Conservation (phyloP, 73 alveolate species). For the Stentor coeruleus region DNA sequence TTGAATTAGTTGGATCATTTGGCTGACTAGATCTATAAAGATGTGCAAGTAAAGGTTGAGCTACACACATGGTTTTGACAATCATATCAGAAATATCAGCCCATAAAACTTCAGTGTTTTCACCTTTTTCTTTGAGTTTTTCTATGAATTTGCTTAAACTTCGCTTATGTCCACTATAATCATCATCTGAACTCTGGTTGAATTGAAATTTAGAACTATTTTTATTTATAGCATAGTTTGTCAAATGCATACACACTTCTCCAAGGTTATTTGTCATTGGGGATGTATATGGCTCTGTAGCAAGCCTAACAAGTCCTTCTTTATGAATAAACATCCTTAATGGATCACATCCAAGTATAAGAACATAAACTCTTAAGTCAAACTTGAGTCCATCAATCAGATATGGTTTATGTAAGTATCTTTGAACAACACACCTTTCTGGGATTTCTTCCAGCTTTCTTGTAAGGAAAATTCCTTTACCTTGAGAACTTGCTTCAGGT, state of each 20-base stretch:
- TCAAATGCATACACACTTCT: conserved; percentile 49
- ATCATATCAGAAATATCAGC: conserved; percentile 43
- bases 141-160: too few species aligned
- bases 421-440: conserved; percentile 76
- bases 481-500: conserved; percentile 53
- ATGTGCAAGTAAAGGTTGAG: conserved; percentile 51
- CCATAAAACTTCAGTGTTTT: conserved; percentile 42
- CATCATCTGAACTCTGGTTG: conserved; percentile 37
- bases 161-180: conserved; percentile 50
- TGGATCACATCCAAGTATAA: conserved; percentile 66
- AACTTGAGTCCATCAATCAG: conserved; percentile 93
- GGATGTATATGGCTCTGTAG: conserved; percentile 60
- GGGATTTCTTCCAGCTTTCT: conserved; percentile 57
- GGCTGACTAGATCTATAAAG: conserved; percentile 53
- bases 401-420: conserved; percentile 83
- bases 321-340: conserved; percentile 70
- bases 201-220: conserved; percentile 44
- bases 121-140: too few species aligned
- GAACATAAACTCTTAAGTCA: conserved; percentile 83
- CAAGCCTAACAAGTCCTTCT: conserved; percentile 80
- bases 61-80: conserved; percentile 52
- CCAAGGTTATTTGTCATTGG: conserved; percentile 37
- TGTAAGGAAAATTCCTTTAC: conserved; percentile 43
- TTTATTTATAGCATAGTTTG: conserved; percentile 53
- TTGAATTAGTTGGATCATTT: conserved; percentile 45